A percentile compares a stretch with the other conserved stretches of the same genome.
Evolutionary conservation across 2,329 filamentous ascomycete genomes (phyloP).

Genomic region (Pyrenophora teres): DNA sequence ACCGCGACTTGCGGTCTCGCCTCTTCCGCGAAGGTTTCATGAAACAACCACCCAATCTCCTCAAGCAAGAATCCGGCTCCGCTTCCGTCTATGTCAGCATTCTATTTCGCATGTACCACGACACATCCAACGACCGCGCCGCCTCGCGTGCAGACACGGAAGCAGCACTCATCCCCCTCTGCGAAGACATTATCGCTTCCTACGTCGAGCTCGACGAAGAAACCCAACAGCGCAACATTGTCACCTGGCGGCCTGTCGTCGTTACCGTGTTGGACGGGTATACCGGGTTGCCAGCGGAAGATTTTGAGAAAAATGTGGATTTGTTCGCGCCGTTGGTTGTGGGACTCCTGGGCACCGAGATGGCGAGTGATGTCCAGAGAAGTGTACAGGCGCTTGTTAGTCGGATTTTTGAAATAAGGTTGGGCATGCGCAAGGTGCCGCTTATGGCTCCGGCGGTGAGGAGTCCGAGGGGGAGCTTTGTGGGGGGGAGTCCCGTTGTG

Average conservation of each 20-base stretch:
- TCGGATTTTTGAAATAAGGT: slow-evolving; percentile 72
- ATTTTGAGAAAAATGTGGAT: slow-evolving; percentile 78
- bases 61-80: slow-evolving; percentile 94
- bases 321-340: slow-evolving; percentile 87
- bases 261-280: slow-evolving; percentile 96
- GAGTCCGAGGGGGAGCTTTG: slow-evolving; percentile 31
- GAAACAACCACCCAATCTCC: slow-evolving; percentile 96
- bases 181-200: slow-evolving; percentile 86
- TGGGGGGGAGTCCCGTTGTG: neutral
- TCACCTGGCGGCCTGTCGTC: slow-evolving; percentile 95
- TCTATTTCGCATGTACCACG: slow-evolving; percentile 94
- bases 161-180: slow-evolving; percentile 88
- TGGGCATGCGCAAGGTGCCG: slow-evolving; percentile 27
- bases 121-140: slow-evolving; percentile 80
- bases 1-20: slow-evolving; percentile 91
- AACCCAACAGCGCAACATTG: slow-evolving; percentile 93
- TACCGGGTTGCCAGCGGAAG: slow-evolving; percentile 76
- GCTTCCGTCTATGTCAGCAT: slow-evolving; percentile 96
- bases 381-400: slow-evolving; percentile 78
- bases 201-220: slow-evolving; percentile 92
- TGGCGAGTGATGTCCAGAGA: slow-evolving; percentile 76
- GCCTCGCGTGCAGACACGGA: slow-evolving; percentile 83
- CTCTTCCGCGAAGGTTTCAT: slow-evolving; percentile 99
- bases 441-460: slow-evolving; percentile 30
- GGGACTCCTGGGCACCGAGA: slow-evolving; percentile 79